Percentiles rank a stretch among this genome's conserved stretches.
These are phyloP conservation scores for Fusarium annulatum DNA, from an alignment of 2,329 filamentous ascomycete species.

Conservation along the genomic window DNA sequence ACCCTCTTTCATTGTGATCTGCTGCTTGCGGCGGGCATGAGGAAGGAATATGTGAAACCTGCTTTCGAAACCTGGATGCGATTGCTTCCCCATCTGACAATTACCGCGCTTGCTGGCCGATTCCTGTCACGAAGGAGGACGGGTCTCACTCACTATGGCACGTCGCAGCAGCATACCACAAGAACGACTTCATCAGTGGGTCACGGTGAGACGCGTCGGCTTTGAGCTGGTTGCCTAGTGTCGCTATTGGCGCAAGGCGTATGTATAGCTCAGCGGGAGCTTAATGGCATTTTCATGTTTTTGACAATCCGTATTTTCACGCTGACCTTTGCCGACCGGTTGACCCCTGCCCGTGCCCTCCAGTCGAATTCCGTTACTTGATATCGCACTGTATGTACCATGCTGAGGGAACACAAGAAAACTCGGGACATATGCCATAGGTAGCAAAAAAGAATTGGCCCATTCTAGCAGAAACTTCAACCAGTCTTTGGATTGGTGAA, in stretches of 20 bases:
- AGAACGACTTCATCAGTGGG: background rate
- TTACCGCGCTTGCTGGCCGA: background rate
- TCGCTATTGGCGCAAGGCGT: constrained; percentile 25
- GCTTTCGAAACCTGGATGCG: too few relatives aligned
- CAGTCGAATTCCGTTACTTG: background rate
- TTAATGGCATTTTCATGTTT: constrained; percentile 30
- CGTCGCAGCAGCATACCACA: background rate
- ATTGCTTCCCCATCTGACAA: background rate
- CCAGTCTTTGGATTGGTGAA: background rate
- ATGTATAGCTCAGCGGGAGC: background rate
- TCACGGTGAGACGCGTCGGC: constrained; percentile 23
- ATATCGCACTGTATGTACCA: constrained; percentile 34
- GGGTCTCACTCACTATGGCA: background rate
- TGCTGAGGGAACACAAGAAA: background rate
- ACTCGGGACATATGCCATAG: background rate
- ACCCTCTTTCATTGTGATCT: constrained; percentile 57
- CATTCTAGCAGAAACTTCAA: background rate
- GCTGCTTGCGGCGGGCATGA: constrained; percentile 54
- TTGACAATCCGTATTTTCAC: constrained; percentile 29
- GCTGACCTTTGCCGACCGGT: constrained; percentile 21
- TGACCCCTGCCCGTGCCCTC: constrained; percentile 7
- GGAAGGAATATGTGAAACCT: constrained; percentile 50
- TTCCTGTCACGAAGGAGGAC: background rate
- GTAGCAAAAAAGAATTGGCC: background rate
- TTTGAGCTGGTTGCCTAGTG: background rate